phyloP scores from a whole-genome alignment of 176 grass and related monocot genomes.

The Urochloa ruziziensis region DNA sequence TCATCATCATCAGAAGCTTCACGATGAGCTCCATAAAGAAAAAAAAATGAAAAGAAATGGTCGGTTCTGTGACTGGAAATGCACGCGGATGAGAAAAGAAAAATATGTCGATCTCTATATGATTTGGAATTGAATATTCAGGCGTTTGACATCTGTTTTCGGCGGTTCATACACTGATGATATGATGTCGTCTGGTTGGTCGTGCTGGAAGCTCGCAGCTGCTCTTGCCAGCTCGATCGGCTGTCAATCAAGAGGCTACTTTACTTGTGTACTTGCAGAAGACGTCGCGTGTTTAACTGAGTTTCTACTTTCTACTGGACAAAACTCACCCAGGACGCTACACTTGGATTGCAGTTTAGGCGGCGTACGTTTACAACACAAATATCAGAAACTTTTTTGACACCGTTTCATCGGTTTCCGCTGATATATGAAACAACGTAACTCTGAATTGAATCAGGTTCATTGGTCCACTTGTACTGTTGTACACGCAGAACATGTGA shows the following conservation, averaged over 20 bases:
- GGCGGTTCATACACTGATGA: constrained; percentile 19
- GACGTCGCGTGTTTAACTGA: not conserved
- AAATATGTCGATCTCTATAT: not conserved
- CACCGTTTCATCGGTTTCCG: not conserved
- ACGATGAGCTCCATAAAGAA: not conserved
- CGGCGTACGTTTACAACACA: too few species aligned
- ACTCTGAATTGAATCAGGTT: not conserved
- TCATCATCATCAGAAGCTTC: not conserved
- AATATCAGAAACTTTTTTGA: not conserved
- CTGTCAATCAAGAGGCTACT: not conserved
- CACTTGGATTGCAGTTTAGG: not conserved
- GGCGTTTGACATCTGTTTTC: constrained; percentile 29
- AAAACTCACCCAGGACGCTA: not conserved
- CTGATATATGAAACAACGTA: not conserved
- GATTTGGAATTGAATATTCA: constrained; percentile 22
- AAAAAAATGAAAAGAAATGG: not conserved
- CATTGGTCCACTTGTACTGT: not conserved
- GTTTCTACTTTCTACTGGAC: not conserved
- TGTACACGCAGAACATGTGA: constrained; percentile 23
- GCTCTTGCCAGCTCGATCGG: not conserved
- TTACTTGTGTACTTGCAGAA: not conserved
- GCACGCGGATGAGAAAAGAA: not conserved
- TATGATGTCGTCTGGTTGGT: not conserved
- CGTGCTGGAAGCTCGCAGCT: not conserved
- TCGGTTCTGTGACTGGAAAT: not conserved